Base-by-base conservation (phyloP, 176 grass and related monocot species). In the Dendrocalamus sinicus region DNA sequence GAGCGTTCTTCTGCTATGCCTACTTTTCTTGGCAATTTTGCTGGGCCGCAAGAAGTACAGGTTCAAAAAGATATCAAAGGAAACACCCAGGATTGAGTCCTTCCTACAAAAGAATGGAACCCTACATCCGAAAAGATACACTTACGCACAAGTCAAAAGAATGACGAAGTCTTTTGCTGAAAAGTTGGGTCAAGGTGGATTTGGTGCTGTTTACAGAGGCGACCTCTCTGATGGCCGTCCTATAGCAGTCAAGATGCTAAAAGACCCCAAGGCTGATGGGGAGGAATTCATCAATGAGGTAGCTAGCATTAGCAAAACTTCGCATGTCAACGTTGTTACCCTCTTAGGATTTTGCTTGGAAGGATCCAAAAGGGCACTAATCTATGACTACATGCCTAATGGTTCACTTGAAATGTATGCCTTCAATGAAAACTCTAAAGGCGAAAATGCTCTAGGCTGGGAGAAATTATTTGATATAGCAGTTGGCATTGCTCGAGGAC, bases 261-360 rank as follows among this genome's bases (percentile, higher is more conserved):
- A 83, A 16, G 63, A 73, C 12, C 66, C 87, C 3, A 81, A 61
- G 47, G 47, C 66, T 54, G 72, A 82, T 12, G 80, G 81, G 3
- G 81, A 88, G 26, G 85, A 91, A 8, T 91, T 91, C 59, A 76
- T 91, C 16, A 88, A 91, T 8, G 81, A 91, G 81, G 89, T 85
- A 22, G 66, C 75, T 1, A 85, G 85, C 47, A 86, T 91, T 26
- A 83, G 85, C 41, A 85, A 39, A 72, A 91, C 78, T n/a, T 87
- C 81, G 74, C 89, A 91, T 66, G 85, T 87, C 60, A 91, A 91
- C 35, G 46, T 85, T 23, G 87, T 89, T 22, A 46, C 74, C 22
- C 87, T 89, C 4, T 19, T 89, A 16, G 87, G 87, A 41, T 89
- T 89, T 82, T 85, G 75, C 54, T 22, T 83, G 19, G 66, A 89